Conservation (phyloP, 495 filamentous ascomycete genomes). For the Apodospora peruviana region DNA sequence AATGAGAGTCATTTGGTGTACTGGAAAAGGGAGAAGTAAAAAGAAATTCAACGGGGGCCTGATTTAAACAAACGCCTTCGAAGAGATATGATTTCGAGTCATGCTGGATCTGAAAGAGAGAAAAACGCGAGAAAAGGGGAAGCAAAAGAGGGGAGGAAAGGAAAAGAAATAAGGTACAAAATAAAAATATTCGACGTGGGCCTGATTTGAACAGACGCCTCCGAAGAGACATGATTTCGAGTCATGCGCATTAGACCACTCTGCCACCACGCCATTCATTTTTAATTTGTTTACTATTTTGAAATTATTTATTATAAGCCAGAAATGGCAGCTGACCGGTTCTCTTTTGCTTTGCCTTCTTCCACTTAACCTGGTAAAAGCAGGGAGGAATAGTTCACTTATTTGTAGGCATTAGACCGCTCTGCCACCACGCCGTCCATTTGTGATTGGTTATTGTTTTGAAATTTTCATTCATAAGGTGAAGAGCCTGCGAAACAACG, state of each 20-base stretch:
- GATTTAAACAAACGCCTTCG: not conserved
- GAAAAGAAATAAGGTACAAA: not conserved
- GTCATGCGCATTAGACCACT: not conserved
- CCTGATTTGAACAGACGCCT: slow-evolving; percentile 1
- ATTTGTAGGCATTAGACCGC: no score
- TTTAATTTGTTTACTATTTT: not conserved
- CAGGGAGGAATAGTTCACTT: no score
- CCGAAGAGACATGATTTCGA: not conserved
- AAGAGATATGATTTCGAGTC: not conserved
- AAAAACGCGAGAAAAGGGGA: no score
- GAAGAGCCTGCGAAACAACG: no score
- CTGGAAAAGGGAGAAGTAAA: not conserved
- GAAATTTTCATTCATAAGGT: not conserved
- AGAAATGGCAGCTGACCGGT: no score
- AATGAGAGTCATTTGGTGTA: no score
- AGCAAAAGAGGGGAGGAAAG: not conserved
- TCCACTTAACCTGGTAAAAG: no score
- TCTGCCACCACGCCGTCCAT: not conserved
- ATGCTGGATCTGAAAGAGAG: no score
- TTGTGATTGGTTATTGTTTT: not conserved
- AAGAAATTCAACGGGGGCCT: not conserved
- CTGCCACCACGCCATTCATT: not conserved
- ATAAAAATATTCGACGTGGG: not conserved
- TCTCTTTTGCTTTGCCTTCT: no score
- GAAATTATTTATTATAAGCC: not conserved